Evolutionary conservation across 139 green algal genomes (phyloP).

Genomic region (Tetraselmis chui): DNA sequence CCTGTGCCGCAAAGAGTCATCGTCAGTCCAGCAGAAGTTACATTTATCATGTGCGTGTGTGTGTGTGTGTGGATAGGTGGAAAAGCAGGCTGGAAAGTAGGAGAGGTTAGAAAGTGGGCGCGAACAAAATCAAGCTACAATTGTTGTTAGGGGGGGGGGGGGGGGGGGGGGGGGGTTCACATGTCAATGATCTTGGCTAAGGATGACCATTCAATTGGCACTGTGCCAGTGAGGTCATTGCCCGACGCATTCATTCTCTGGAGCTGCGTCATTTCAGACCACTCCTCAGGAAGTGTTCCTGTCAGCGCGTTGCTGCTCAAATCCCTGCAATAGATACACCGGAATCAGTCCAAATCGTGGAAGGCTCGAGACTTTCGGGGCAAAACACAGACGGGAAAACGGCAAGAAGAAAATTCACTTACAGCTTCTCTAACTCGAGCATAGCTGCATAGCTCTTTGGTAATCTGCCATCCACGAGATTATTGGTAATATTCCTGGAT

Average conservation of each 20-base stretch:
- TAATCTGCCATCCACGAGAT: neutral
- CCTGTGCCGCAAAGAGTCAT: neutral
- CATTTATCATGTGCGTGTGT: too few relatives aligned
- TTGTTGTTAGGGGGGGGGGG: too few relatives aligned
- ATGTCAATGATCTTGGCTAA: neutral
- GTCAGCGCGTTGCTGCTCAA: neutral
- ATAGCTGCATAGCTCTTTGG: neutral
- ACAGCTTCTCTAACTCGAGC: neutral
- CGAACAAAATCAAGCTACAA: too few relatives aligned
- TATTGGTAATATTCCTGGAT: neutral
- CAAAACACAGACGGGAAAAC: too few relatives aligned
- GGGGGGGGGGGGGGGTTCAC: neutral
- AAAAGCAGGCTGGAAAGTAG: too few relatives aligned
- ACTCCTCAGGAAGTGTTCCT: neutral
- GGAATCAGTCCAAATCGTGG: too few relatives aligned
- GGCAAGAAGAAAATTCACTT: too few relatives aligned
- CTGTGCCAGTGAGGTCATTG: neutral
- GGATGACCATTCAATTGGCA: neutral
- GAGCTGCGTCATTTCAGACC: neutral
- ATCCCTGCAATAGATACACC: neutral
- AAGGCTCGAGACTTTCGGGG: too few relatives aligned
- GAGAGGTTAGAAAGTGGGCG: too few relatives aligned
- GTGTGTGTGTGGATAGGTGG: too few relatives aligned
- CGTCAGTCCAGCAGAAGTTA: too few relatives aligned
- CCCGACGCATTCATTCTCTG: neutral